Conservation (phyloP, 2,329 filamentous ascomycete species). For the Rugonectria rugulosa region DNA sequence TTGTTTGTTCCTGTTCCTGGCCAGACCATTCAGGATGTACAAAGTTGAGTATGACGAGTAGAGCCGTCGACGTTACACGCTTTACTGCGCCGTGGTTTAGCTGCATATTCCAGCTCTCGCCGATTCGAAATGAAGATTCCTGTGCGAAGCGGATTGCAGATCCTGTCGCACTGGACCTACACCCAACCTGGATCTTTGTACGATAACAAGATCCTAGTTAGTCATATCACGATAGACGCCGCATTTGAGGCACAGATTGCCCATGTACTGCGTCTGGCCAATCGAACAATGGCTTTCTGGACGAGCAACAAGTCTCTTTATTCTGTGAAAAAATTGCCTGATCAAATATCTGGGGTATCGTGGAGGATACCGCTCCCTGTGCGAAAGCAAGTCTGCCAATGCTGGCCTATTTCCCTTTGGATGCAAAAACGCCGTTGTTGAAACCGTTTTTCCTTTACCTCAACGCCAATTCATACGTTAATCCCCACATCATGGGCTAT, state of each 20-base stretch:
- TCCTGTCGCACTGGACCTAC: conserved; percentile 14
- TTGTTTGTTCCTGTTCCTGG: conserved; percentile 20
- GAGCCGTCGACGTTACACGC: background rate
- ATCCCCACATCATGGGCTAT: conserved; percentile 33
- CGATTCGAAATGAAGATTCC: conserved; percentile 6
- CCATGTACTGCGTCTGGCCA: conserved; percentile 20
- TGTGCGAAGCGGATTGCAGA: conserved; percentile 12
- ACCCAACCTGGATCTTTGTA: conserved; percentile 19
- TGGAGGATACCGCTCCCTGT: conserved; percentile 52
- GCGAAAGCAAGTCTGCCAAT: conserved; percentile 41
- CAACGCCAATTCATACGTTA: conserved; percentile 51
- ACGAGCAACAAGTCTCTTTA: conserved; percentile 37
- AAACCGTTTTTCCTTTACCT: conserved; percentile 57
- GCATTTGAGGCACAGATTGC: background rate
- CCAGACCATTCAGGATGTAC: conserved; percentile 20
- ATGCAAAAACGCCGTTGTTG: conserved; percentile 61
- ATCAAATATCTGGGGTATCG: conserved; percentile 46
- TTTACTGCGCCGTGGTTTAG: conserved; percentile 5
- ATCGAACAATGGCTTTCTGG: conserved; percentile 27
- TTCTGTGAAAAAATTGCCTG: conserved; percentile 38
- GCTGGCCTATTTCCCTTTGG: conserved; percentile 40
- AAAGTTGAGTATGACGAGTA: conserved; percentile 1
- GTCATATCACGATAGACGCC: conserved; percentile 2
- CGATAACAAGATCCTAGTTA: conserved; percentile 20
- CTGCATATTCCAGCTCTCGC: background rate